Evolutionary conservation across 2,329 filamentous ascomycete genomes (phyloP), one percentile per base, ranked within the genome.

Genomic region (Coleophoma eucalyptorum): DNA sequence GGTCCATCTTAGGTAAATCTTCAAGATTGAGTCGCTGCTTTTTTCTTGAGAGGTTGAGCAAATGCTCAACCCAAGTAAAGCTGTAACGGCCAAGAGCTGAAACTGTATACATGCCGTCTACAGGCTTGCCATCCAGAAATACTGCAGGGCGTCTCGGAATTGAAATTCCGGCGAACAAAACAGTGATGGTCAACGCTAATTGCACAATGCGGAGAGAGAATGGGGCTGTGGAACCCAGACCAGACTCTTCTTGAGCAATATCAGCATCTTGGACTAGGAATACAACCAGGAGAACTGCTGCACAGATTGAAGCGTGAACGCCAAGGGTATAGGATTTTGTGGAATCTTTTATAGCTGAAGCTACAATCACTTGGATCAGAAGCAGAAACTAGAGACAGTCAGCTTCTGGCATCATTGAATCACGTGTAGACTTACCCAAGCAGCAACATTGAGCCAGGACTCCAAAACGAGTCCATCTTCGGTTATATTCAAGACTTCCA

Each of bases 91-190:
- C 76, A 44, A 86, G 72, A 1, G 83, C 78, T 2, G 84, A 83
- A 3, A 73, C 74, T 0, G 84, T 86, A 58, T 75, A 76, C 68
- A 86, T 77, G 15, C 72, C 71, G 62, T 92, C 87, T 32, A 93
- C 84, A 3, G 74, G 63, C 43, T 75, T 71, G 21, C 74, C 82
- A 37, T 83, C 65, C 55, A 59, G 76, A 61, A 76, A 89, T 16
- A 91, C 82, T 48, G 84, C 74, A 3, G 88, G 88, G 11, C 88
- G 77, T 41, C 88, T 78, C 4, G 85, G 86, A 13, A 90, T 70
- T 1, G 76, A 73, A 12, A 86, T 55, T 55, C 77, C 77, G 15
- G 73, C 67, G 42, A 79, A 55, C 13, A 70, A 67, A 16, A 81
- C 67, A n/a, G 67, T 60, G n/a, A 81, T 31, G 13, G 71, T 65